phyloP scores from a whole-genome alignment of 2,329 filamentous ascomycete genomes.

The Xenoacremonium recifei region DNA sequence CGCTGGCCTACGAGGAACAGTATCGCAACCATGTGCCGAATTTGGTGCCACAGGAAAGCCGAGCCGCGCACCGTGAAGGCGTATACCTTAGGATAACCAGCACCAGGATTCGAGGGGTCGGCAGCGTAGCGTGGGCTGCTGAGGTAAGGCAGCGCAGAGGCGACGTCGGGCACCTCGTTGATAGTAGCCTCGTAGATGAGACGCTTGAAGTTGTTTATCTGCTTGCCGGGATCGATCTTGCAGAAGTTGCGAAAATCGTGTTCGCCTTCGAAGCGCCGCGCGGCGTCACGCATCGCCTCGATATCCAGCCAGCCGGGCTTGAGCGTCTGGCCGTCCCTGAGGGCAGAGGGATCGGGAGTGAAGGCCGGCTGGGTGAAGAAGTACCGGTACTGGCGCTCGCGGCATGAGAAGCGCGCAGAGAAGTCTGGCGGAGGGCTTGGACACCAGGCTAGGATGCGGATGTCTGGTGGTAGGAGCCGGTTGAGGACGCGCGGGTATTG shows the following conservation, averaged over 20 bases:
- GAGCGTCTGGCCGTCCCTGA: conserved; percentile 12
- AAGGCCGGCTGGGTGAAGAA: conserved; percentile 97
- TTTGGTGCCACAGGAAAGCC: conserved; percentile 97
- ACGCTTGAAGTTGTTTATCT: conserved; percentile 79
- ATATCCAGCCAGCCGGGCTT: conserved; percentile 84
- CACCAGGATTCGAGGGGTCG: conserved; percentile 11
- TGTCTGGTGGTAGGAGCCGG: conserved; percentile 82
- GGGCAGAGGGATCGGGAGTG: conserved; percentile 51
- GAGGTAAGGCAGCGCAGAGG: conserved; percentile 57
- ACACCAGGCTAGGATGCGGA: conserved; percentile 91
- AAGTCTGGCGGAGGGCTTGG: conserved; percentile 76
- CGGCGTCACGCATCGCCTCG: conserved; percentile 79
- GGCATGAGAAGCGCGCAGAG: conserved; percentile 88
- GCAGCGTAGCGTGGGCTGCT: conserved; percentile 35
- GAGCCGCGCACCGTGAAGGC: conserved; percentile 85
- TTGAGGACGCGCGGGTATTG: conserved; percentile 84
- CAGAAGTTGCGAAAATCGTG: conserved; percentile 98
- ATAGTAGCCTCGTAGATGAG: conserved; percentile 80
- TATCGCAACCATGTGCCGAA: conserved; percentile 87
- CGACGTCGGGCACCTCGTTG: conserved; percentile 60
- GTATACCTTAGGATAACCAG: conserved; percentile 65
- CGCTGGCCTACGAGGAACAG: conserved; percentile 92
- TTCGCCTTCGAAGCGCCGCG: conserved; percentile 73
- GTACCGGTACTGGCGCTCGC: conserved; percentile 89
- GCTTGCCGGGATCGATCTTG: conserved; percentile 87